Percentiles rank a stretch among this genome's conserved stretches.
phyloP scores from a whole-genome alignment of 2,329 filamentous ascomycete genomes.

The Tolypocladium endophyticum region DNA sequence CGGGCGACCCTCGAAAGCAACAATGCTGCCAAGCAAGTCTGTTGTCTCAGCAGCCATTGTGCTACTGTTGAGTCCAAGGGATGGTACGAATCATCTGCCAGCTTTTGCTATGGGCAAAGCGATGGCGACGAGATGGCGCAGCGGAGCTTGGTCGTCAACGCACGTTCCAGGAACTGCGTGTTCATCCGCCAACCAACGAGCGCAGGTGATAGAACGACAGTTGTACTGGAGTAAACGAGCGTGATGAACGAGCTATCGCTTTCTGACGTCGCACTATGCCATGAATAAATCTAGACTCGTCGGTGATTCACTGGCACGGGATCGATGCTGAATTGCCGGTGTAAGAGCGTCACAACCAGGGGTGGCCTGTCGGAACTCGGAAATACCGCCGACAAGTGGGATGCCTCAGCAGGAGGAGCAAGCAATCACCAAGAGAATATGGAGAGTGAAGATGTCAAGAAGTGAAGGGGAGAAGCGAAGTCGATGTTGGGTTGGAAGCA shows the following conservation, averaged over 20 bases:
- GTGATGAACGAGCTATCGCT: background rate
- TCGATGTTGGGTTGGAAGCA: background rate
- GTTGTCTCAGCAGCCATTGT: constrained; percentile 14
- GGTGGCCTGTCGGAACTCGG: background rate
- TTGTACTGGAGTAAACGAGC: background rate
- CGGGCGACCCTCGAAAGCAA: constrained; percentile 49
- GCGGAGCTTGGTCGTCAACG: background rate
- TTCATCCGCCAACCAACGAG: background rate
- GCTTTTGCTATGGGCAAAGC: background rate
- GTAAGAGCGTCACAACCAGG: background rate
- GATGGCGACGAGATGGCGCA: background rate
- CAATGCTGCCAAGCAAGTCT: constrained; percentile 34
- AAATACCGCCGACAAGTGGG: background rate
- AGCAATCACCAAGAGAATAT: background rate
- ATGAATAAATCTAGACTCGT: too few species aligned
- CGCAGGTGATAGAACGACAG: background rate
- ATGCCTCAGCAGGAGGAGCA: background rate
- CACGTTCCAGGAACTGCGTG: background rate
- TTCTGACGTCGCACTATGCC: background rate
- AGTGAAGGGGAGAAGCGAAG: background rate
- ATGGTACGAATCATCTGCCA: background rate
- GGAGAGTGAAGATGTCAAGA: background rate
- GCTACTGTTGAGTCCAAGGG: background rate
- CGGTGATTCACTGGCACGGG: background rate
- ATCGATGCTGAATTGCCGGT: background rate